Evolutionary conservation across 2,329 filamentous ascomycete genomes (phyloP), one percentile per base, ranked within the genome.

Genomic region (Cordyceps javanica): DNA sequence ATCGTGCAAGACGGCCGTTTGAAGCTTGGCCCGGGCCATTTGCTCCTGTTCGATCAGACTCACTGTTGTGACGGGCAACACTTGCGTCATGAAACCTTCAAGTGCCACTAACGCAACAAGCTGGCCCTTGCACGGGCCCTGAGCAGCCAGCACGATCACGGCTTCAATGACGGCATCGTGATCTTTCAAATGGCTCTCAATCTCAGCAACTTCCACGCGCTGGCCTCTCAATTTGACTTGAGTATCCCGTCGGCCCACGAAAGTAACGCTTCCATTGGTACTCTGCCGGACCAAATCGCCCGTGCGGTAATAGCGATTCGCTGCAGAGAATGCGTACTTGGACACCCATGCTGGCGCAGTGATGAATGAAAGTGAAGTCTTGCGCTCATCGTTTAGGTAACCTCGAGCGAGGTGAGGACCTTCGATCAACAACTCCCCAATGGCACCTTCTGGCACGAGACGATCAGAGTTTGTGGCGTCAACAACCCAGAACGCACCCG

Each of bases 331-430:
- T 23, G 49, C 56, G 42, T 50, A 41, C 19, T 48, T 28, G 30
- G 32, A 48, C 10, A 48, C 21, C n/a, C 32, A 56, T 14, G n/a
- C 42, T 23, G 53, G 53, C 2, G 44, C 42, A 34, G 21, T 21
- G 8, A 68, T 60, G 30, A 67, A 68, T 3, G 60, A 58, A 5
- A 57, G 7, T 60, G 67, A 56, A 71, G 75, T 69, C 19, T 36
- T 23, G 9, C 23, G 23, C 39, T 66, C 10, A 28, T 67, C 62
- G 55, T 78, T 75, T 21, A 79, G 64, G 58, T 82, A 82, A 39
- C 78, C 76, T 39, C 73, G 67, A 25, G 75, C 77, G 16, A 82
- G 72, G 3, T 73, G 71, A 2, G 77, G 77, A 1, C 73, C 72
- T 52, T 70, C 69, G 46, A 76, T 60, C 14, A 70, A 60, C 19